Evolutionary conservation across 495 filamentous ascomycete species (phyloP), one percentile per base, ranked within the genome.

Genomic region (Pyrenula aspistea): DNA sequence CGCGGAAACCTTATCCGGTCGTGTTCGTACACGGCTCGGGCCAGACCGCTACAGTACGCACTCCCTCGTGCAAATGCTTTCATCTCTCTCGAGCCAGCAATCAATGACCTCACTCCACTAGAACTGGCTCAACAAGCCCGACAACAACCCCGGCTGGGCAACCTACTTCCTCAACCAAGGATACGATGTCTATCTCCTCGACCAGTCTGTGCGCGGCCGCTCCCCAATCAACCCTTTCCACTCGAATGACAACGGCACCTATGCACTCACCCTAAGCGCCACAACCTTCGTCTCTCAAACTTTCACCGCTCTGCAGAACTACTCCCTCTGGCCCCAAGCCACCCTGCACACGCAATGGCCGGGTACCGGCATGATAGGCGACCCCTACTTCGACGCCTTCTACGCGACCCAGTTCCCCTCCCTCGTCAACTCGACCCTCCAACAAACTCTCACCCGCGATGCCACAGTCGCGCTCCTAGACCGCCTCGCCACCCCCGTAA

Each of bases 261-360:
- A n/a, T n/a, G n/a, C n/a, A n/a, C n/a, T n/a, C n/a, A n/a, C n/a
- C n/a, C 51, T 67, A 25, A 58, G 58, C 48, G n/a, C n/a, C n/a
- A n/a, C n/a, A n/a, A n/a, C n/a, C n/a, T n/a, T n/a, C 2, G 31
- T 74, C 58, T 59, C 70, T 55, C 25, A 62, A 10, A 24, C 62
- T 10, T 73, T 78, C 55, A 78, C 75, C 11, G 75, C 69, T 4
- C 55, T 63, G 51, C 56, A 65, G 51, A 58, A 71, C n/a, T 50
- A 60, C 54, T 63, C 61, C n/a, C 61, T 61, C 4, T 81, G 73
- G 70, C 69, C 70, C 0, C 72, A 73, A 61, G 74, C 76, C 19
- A 55, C 62, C 25, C 61, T 70, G 21, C 77, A 80, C 55, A 76
- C 70, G n/a, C 77, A 83, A 68, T 83, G 77, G 73, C 77, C 79